Evolutionary conservation across 805 yeast genomes (phyloP), one percentile per base, ranked within the genome.

Genomic region (Citeromyces nyonsensis): DNA sequence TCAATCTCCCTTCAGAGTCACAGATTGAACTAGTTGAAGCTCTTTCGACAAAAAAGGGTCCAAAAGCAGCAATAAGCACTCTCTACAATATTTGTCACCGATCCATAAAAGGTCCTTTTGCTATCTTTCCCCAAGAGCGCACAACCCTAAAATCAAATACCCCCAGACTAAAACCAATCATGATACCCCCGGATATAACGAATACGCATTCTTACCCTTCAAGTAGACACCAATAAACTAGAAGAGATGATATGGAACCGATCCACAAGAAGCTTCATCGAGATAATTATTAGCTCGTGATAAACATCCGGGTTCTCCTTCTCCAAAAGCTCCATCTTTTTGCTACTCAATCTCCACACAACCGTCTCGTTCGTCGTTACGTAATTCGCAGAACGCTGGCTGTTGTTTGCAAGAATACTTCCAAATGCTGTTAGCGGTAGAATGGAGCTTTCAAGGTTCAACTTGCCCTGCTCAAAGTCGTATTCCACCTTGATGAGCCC

Each of bases 381-480:
- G 30, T 64, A 61, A 35, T 57, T 63, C n/a, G 55, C 51, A 13
- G 51, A 42, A 32, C 61, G 48, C 34, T 69, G 56, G 35, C 57
- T 56, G 15, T 49, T 43, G 2, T 57, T 54, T 18, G 40, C 42
- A 9, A 44, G 56, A 30, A 69, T 43, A 39, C 79, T 84, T 3
- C 93, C 91, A 50, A 78, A 77, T 1, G 81, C 69, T 0, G 88
- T 78, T 36, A 79, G 67, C 4, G 91, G 84, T 33, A 81, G 61
- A 24, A 79, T 71, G 11, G 61, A 46, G n/a, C 34, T 31, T 13
- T 24, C 46, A 40, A 36, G 53, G 42, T 14, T 43, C 24, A 50
- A 45, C 8, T 49, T 41, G 33, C 46, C 38, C 29, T 58, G 60
- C 56, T 49, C 56, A 49, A 49, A 72, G 33, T 34, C 44, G 36